These are phyloP conservation scores for Pythium inflatum DNA, from an alignment of 352 stramenopile genomes.

Conservation along the genomic window DNA sequence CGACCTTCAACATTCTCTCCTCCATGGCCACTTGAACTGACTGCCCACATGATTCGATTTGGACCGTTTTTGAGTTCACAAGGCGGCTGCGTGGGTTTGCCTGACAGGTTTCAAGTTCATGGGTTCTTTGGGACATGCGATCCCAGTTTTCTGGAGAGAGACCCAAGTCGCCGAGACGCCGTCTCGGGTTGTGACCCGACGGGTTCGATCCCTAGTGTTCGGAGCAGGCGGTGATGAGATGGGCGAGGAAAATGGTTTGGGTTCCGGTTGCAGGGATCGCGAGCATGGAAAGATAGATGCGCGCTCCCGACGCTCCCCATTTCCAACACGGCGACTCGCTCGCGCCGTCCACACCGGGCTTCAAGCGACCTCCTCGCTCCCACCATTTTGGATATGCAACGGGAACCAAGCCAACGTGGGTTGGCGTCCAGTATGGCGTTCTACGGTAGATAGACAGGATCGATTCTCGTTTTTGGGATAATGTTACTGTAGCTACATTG, in stretches of 20 bases:
- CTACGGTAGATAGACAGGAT: no score
- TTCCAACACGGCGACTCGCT: no score
- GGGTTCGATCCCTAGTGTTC: background rate
- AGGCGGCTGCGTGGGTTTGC: conserved; percentile 21
- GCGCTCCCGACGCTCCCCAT: background rate
- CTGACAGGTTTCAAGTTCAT: background rate
- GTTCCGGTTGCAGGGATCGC: conserved; percentile 27
- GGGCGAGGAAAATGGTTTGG: conserved; percentile 20
- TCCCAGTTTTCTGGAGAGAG: background rate
- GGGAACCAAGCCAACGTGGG: no score
- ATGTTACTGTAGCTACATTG: no score
- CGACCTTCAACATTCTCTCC: conserved; percentile 28
- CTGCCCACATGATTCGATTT: conserved; percentile 7
- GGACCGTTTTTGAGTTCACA: conserved; percentile 28
- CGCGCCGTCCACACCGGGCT: no score
- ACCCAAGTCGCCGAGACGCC: background rate
- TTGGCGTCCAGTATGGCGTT: no score
- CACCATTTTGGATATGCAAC: no score
- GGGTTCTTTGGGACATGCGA: conserved; percentile 13
- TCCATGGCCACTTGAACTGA: conserved; percentile 22
- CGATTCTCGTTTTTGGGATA: no score
- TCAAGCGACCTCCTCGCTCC: no score
- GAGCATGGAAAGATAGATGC: background rate
- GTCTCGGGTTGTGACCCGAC: background rate
- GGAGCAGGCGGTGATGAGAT: no score